phyloP scores from a whole-genome alignment of 257 asterid species.

The Lycium barbarum region DNA sequence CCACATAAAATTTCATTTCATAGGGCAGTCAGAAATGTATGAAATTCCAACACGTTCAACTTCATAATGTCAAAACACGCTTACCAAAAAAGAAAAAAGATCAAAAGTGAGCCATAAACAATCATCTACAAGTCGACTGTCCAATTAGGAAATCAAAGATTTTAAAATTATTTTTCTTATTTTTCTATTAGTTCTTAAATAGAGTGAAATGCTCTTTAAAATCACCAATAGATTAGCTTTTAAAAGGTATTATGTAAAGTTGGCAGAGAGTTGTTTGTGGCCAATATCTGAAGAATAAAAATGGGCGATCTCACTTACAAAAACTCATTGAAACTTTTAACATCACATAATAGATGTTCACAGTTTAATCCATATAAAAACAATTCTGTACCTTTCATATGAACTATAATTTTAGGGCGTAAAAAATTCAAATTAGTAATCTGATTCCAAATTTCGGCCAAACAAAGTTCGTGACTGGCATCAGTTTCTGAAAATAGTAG shows the following conservation, averaged over 20 bases:
- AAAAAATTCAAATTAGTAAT: too few relatives aligned
- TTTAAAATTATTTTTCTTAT: not conserved
- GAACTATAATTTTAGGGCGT: not conserved
- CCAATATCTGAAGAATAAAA: not conserved
- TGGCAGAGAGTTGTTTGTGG: not conserved
- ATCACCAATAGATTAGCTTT: not conserved
- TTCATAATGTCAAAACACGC: not conserved
- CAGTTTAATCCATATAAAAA: not conserved
- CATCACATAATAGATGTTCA: not conserved
- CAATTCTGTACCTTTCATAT: not conserved
- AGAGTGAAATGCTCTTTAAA: not conserved
- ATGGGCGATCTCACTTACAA: not conserved
- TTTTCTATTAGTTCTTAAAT: not conserved
- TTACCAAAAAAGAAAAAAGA: not conserved
- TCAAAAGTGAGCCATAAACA: not conserved
- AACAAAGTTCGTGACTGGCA: too few relatives aligned
- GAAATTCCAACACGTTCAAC: not conserved
- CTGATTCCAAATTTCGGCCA: too few relatives aligned
- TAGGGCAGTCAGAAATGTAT: not conserved
- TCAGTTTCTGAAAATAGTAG: not conserved
- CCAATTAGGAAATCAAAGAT: conserved; percentile 16
- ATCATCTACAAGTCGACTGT: not conserved
- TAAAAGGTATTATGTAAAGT: not conserved
- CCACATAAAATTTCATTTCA: not conserved
- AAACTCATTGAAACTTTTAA: not conserved